These are phyloP conservation scores for Xylaria telfairii DNA, from an alignment of 495 filamentous ascomycete species.

Conservation along the genomic window DNA sequence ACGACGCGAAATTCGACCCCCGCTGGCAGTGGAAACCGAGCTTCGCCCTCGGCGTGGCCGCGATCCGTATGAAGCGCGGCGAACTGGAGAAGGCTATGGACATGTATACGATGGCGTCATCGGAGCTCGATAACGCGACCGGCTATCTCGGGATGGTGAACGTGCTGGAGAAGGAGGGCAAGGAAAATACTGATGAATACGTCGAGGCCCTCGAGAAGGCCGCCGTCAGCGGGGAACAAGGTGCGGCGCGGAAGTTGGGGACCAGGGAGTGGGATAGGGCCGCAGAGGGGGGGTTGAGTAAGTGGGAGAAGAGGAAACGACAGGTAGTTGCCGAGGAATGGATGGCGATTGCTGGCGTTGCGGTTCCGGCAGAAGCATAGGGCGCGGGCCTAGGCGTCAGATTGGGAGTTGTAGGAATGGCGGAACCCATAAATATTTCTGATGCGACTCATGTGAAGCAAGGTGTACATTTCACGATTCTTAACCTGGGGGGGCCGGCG, in stretches of 20 bases:
- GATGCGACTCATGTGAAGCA: neutral
- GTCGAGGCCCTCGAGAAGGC: conserved; percentile 36
- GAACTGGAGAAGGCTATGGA: conserved; percentile 29
- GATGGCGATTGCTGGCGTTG: conserved; percentile 22
- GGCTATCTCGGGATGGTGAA: conserved; percentile 35
- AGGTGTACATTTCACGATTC: neutral
- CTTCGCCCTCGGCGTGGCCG: conserved; percentile 36
- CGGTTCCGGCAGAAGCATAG: neutral
- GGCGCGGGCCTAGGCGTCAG: neutral
- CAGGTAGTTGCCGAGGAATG: conserved; percentile 33
- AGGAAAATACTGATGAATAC: neutral
- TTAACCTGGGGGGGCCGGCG: no score
- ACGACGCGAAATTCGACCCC: conserved; percentile 19
- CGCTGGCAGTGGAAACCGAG: conserved; percentile 42
- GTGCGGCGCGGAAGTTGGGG: conserved; percentile 33
- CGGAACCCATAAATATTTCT: neutral
- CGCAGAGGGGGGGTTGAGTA: conserved; percentile 11
- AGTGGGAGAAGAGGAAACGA: conserved; percentile 27
- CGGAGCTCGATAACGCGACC: conserved; percentile 38
- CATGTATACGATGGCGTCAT: conserved; percentile 30
- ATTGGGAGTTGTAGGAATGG: neutral
- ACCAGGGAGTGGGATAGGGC: conserved; percentile 20
- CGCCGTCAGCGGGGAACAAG: conserved; percentile 33
- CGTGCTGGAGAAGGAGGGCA: conserved; percentile 30
- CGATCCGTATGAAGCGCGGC: conserved; percentile 30